A percentile compares a stretch with the other conserved stretches of the same genome.
These are phyloP conservation scores for Coemansia sp. DNA, from an alignment of 192 early-diverging fungal species.

Conservation along the genomic window DNA sequence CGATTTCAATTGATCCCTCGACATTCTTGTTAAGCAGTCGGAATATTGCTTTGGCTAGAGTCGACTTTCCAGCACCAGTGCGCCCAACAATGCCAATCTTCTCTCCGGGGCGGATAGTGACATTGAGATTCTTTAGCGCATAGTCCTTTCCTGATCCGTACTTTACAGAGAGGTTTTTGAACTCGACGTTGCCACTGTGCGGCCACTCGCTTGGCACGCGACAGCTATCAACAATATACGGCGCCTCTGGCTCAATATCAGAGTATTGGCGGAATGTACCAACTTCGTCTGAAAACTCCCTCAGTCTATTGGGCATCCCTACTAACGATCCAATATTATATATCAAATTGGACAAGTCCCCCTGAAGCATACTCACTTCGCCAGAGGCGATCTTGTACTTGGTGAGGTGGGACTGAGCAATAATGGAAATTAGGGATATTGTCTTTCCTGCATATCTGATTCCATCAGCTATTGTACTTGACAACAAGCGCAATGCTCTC, in stretches of 20 bases:
- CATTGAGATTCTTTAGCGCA: conserved; percentile 63
- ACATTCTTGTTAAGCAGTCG: conserved; percentile 60
- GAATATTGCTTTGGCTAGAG: conserved; percentile 66
- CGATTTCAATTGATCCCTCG: conserved; percentile 66
- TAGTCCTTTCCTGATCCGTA: conserved; percentile 60
- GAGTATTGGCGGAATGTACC: conserved; percentile 61
- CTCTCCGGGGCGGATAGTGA: conserved; percentile 63
- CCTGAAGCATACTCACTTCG: background rate
- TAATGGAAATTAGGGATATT: background rate
- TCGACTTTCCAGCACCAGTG: conserved; percentile 74
- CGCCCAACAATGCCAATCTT: conserved; percentile 74
- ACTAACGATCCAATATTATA: background rate
- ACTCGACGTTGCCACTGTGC: conserved; percentile 57
- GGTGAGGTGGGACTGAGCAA: conserved; percentile 19
- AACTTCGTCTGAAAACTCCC: conserved; percentile 13
- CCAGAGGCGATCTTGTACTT: background rate
- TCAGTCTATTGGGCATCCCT: background rate
- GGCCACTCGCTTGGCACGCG: conserved; percentile 64
- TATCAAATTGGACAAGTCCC: background rate
- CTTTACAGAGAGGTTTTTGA: conserved; percentile 58
- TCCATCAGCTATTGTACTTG: conserved; percentile 52
- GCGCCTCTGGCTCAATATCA: conserved; percentile 50
- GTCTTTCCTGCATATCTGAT: conserved; percentile 52
- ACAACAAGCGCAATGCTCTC: conserved; percentile 62
- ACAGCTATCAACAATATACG: conserved; percentile 22